These are phyloP conservation scores for Coprinopsis strossmayeri DNA, from an alignment of 768 basidiomycete genomes.

Conservation along the genomic window DNA sequence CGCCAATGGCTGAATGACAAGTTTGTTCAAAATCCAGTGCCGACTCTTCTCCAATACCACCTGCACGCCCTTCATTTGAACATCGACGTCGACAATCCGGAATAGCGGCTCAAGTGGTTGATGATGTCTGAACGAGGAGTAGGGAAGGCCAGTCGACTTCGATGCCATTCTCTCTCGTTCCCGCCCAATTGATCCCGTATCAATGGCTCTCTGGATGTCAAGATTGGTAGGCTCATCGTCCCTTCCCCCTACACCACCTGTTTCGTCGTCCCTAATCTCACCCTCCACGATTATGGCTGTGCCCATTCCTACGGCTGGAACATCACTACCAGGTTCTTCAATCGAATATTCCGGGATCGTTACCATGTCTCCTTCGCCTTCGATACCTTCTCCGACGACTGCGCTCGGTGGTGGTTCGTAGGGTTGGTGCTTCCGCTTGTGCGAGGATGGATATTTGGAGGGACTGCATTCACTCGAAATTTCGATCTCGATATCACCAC, in stretches of 20 bases:
- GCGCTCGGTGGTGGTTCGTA: background rate
- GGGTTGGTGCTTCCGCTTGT: background rate
- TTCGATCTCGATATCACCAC: constrained; percentile 26
- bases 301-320: background rate
- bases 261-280: background rate
- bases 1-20: constrained; percentile 28
- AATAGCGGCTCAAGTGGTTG: constrained; percentile 20
- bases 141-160: background rate
- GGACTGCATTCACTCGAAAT: constrained; percentile 13
- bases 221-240: constrained; percentile 8
- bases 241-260: constrained; percentile 4
- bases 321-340: background rate
- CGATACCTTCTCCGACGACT: constrained; percentile 6
- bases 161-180: background rate
- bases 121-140: background rate
- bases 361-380: background rate
- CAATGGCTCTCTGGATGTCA: constrained; percentile 7
- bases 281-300: background rate
- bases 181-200: background rate
- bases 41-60: constrained; percentile 27
- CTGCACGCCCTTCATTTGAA: constrained; percentile 20
- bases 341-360: background rate
- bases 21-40: constrained; percentile 34
- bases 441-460: background rate
- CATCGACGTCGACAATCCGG: constrained; percentile 24